phyloP scores from a whole-genome alignment of 441 rosid genomes.

The Lepidium campestre region DNA sequence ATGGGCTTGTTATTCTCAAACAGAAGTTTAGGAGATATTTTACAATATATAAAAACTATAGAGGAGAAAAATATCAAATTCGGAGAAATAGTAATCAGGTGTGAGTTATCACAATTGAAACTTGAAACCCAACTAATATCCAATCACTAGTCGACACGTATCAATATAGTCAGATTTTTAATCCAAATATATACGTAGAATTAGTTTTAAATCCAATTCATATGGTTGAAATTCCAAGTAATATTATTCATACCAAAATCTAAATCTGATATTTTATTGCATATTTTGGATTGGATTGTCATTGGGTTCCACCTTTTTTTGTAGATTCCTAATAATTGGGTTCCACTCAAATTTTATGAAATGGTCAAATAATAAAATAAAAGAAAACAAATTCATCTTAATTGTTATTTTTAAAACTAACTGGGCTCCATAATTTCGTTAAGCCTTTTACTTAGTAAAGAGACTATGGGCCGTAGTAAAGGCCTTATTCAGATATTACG shows the following conservation, averaged over 20 bases:
- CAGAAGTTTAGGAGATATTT: neutral
- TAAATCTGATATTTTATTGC: neutral
- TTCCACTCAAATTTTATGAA: slow-evolving; percentile 14
- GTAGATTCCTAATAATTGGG: neutral
- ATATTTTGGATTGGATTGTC: neutral
- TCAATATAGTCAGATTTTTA: neutral
- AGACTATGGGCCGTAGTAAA: neutral
- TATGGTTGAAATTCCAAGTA: neutral
- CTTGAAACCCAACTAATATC: slow-evolving; percentile 1
- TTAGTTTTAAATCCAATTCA: neutral
- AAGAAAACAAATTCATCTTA: neutral
- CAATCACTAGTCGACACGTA: neutral
- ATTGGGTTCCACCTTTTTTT: slow-evolving; percentile 3
- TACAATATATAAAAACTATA: neutral
- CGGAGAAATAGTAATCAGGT: slow-evolving; percentile 1
- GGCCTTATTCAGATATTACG: neutral
- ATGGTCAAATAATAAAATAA: neutral
- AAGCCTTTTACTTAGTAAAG: neutral
- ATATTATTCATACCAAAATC: neutral
- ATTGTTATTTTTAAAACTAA: neutral
- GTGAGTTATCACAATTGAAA: neutral
- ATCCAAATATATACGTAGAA: neutral
- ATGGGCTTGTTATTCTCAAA: neutral
- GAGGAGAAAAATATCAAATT: neutral
- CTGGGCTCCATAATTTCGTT: neutral